These are phyloP conservation scores for Trichopus zeylanicus DNA, from an alignment of 116 monocot species.

Conservation along the genomic window DNA sequence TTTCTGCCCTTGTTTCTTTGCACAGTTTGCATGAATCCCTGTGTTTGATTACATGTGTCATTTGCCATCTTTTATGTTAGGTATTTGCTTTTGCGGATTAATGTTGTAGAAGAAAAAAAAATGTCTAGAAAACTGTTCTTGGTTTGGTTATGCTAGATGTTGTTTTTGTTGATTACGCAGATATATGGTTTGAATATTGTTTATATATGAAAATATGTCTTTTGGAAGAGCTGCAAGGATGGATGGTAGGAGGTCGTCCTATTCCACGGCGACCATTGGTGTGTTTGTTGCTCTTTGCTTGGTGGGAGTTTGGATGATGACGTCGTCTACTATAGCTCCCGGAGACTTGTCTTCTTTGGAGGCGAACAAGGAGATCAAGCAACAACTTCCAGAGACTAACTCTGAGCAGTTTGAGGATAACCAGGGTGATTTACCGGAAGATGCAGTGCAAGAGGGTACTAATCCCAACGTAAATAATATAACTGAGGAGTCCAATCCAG, in stretches of 20 bases:
- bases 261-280: no score
- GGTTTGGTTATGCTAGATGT: not conserved
- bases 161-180: not conserved
- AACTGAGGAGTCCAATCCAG: not conserved
- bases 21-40: no score
- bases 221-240: not conserved
- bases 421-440: conserved; percentile 28
- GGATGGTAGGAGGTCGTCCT: no score
- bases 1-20: no score
- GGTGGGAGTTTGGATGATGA: conserved; percentile 86
- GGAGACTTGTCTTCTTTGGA: conserved; percentile 28
- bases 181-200: not conserved
- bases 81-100: no score
- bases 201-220: not conserved
- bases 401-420: conserved; percentile 25
- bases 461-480: conserved; percentile 17
- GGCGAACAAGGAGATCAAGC: conserved; percentile 34
- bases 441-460: conserved; percentile 19
- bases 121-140: no score
- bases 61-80: no score
- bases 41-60: no score
- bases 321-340: conserved; percentile 65
- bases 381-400: conserved; percentile 21
- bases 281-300: conserved; percentile 67
- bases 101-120: no score